Base-by-base conservation (phyloP, 148 eudicot species). In the Chenopodium album region DNA sequence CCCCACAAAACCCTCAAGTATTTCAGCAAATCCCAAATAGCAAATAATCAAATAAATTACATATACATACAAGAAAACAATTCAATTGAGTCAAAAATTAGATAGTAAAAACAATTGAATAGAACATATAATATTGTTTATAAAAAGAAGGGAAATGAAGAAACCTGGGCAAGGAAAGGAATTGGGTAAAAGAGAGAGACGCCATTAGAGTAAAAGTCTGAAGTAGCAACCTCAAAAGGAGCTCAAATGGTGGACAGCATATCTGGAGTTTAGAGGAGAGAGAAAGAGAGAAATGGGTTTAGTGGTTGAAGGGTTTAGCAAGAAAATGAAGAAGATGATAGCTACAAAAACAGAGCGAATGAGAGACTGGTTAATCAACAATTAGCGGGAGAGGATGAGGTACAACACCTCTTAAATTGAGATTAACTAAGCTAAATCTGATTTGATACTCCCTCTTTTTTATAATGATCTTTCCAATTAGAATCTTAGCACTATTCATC, bases 111-210 rank as follows among this genome's bases (percentile, higher is more conserved):
- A 29, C 44, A 41, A 41, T 41, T 41, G 44, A 41, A 41, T 41
- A 32, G 34, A 32, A 32, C 2, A 32, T 32, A 32, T 3, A 32
- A 32, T 26, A 26, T 26, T 32, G 1, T 1, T 32, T 71, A 7
- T 56, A 66, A 41, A 29, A 65, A 20, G 44, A 82, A n/a, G 17
- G 22, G 32, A 14, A 48, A 29, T 59, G 7, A 56, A 4, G 62
- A 4, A 9, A 79, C 84, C 87, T 81, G 64, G 90, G 90, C 8
- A 88, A 78, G 32, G 82, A 82, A 9, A 86, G 81, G 79, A 85
- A 85, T 59, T 85, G 89, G 32, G 92, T 77, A 37, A 84, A 64
- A 56, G 89, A 86, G n/a, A 86, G 78, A 82, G 89, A 83, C 16
- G 90, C 84, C 92, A 91, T 89, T 78, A 48, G 23, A 72, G 71